phyloP scores from a whole-genome alignment of 2,329 filamentous ascomycete species.

The Beauveria medogensis region DNA sequence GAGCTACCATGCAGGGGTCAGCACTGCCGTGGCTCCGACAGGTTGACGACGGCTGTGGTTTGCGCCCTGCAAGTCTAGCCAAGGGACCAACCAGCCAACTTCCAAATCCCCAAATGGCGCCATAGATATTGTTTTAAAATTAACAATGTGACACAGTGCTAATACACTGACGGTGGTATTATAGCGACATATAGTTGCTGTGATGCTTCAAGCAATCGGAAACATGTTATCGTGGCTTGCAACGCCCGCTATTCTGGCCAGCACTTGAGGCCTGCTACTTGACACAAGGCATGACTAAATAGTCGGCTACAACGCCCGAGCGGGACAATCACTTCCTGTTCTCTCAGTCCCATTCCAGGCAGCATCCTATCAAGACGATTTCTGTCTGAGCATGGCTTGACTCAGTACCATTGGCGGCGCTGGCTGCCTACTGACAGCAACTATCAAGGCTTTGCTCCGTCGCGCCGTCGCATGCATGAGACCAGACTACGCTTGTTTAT shows the following conservation, averaged over 20 bases:
- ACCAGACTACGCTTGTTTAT: background rate
- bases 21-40: background rate
- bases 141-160: background rate
- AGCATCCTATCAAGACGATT: background rate
- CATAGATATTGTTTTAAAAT: background rate
- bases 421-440: background rate
- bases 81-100: background rate
- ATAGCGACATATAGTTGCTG: background rate
- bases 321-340: background rate
- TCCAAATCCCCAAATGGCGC: background rate
- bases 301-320: background rate
- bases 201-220: background rate
- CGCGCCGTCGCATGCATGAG: slow-evolving; percentile 1
- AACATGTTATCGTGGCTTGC: background rate
- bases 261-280: background rate
- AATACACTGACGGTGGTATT: background rate
- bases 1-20: background rate
- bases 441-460: background rate
- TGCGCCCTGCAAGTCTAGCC: slow-evolving; percentile 11
- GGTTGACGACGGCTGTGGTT: slow-evolving; percentile 3
- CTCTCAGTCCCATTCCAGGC: background rate
- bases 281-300: background rate
- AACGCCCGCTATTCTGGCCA: background rate
- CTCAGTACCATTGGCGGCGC: background rate
- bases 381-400: background rate